phyloP scores from a whole-genome alignment of 805 yeast species.

The Saccharomycopsis sp. region DNA sequence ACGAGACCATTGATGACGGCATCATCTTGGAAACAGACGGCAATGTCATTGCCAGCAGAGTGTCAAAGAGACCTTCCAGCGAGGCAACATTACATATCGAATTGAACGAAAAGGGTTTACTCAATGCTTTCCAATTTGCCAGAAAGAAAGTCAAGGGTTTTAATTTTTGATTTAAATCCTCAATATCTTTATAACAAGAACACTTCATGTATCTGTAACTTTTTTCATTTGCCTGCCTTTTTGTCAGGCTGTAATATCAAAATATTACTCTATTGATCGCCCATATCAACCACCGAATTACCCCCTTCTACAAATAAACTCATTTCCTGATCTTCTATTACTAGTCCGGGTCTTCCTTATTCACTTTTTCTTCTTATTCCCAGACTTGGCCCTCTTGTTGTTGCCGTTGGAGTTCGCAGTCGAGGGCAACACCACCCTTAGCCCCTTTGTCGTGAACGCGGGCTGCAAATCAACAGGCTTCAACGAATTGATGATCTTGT shows the following conservation, averaged over 20 bases:
- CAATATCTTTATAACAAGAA: no score
- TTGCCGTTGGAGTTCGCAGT: constrained; percentile 31
- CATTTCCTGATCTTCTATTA: no score
- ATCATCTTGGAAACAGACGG: constrained; percentile 86
- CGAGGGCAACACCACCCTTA: constrained; percentile 50
- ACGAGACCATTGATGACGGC: constrained; percentile 91
- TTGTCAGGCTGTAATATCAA: no score
- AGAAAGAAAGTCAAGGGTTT: constrained; percentile 46
- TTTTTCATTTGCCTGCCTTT: no score
- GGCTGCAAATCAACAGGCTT: constrained; percentile 63
- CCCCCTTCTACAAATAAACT: no score
- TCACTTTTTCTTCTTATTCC: constrained; percentile 22
- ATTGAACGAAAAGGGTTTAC: constrained; percentile 63
- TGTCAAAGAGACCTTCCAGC: constrained; percentile 73
- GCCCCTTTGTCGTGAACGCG: constrained; percentile 59
- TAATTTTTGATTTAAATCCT: constrained; percentile 13
- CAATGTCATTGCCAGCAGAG: constrained; percentile 78
- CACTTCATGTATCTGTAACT: no score
- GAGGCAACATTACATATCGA: no score
- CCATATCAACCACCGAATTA: no score
- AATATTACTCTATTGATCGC: no score
- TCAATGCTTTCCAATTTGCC: constrained; percentile 84
- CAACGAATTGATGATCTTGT: constrained; percentile 43
- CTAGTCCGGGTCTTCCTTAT: no score
- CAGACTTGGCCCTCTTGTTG: constrained; percentile 22